phyloP scores from a whole-genome alignment of 257 asterid species.

The Ajuga chamaepitys region DNA sequence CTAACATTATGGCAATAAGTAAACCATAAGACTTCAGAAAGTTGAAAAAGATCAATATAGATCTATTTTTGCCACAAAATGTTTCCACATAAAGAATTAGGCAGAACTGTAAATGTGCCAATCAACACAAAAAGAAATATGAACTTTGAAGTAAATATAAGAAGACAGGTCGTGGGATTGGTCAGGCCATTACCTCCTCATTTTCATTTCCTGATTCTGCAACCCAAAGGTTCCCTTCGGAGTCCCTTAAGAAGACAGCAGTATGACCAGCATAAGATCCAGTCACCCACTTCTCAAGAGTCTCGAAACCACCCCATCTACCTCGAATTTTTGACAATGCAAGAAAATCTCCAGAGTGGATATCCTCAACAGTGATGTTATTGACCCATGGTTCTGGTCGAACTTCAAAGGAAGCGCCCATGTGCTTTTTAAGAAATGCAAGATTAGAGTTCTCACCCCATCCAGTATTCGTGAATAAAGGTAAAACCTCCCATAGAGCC shows the following conservation, averaged over 20 bases:
- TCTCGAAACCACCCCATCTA: slow-evolving; percentile 91
- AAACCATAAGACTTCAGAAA: background rate
- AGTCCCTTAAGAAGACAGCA: slow-evolving; percentile 80
- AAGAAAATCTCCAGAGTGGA: slow-evolving; percentile 86
- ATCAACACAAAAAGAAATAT: background rate
- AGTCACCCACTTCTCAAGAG: slow-evolving; percentile 90
- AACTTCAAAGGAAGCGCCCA: slow-evolving; percentile 67
- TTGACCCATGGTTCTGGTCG: slow-evolving; percentile 89
- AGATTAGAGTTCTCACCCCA: slow-evolving; percentile 82
- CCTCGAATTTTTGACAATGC: slow-evolving; percentile 83
- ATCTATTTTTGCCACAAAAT: background rate
- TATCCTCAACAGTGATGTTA: slow-evolving; percentile 47
- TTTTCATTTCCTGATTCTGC: slow-evolving; percentile 87
- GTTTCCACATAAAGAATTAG: background rate
- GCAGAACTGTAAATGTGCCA: background rate
- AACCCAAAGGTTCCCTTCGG: slow-evolving; percentile 79
- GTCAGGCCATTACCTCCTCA: slow-evolving; percentile 45
- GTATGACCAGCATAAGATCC: slow-evolving; percentile 88
- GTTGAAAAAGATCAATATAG: background rate
- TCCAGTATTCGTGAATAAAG: slow-evolving; percentile 59
- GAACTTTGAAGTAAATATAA: background rate
- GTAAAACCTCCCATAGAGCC: slow-evolving; percentile 85
- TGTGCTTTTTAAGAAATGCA: slow-evolving; percentile 75
- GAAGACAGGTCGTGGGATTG: background rate
- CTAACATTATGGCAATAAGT: background rate